Base-by-base conservation (phyloP, 208 protist genomes). In the Strigomonas culicis region DNA sequence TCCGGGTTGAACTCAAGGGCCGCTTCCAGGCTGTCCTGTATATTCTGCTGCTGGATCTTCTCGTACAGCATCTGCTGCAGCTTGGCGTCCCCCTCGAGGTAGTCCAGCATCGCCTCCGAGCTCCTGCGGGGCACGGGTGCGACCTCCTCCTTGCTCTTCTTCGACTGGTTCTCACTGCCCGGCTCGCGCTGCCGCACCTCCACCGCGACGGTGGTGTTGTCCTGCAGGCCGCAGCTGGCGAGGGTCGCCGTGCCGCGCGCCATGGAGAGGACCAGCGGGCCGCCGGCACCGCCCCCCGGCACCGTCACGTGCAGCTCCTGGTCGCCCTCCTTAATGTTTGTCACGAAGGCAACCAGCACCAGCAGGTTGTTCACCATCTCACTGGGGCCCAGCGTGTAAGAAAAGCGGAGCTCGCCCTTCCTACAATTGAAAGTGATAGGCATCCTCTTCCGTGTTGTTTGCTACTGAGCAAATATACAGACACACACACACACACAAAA, bases 1-100 rank as follows among this genome's bases (percentile, higher is more conserved):
- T 99, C 96, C n/a, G 97, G 97, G 4, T 81, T 96, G 69, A 97
- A 84, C 74, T 98, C 97, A 11, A 98, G 75, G 19, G 97, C 97
- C 41, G 81, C 69, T 24, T 73, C 62, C 51, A 97, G 68, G 74
- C 95, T 98, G 34, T 97, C 77, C 17, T 93, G 76, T 27, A 98
- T 88, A 32, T 98, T 94, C 36, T 80, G 62, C 66, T 75, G 70
- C 25, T 84, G 78, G 34, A 97, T 98, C 3, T 63, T 52, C 44
- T 96, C 82, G 55, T 97, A 93, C 17, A 97, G 27, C 17, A 60
- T 41, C 17, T 76, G 70, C 70, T 98, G 93, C 17, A 88, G 51
- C 30, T 90, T 90, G 24, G 77, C 52, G 66, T 95, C 79, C 6
- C 66, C 75, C 39, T 58, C 22, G 15, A 58, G 13, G 24, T 28